Evolutionary conservation across 768 basidiomycete genomes (phyloP).

Genomic region (Bullera alba): DNA sequence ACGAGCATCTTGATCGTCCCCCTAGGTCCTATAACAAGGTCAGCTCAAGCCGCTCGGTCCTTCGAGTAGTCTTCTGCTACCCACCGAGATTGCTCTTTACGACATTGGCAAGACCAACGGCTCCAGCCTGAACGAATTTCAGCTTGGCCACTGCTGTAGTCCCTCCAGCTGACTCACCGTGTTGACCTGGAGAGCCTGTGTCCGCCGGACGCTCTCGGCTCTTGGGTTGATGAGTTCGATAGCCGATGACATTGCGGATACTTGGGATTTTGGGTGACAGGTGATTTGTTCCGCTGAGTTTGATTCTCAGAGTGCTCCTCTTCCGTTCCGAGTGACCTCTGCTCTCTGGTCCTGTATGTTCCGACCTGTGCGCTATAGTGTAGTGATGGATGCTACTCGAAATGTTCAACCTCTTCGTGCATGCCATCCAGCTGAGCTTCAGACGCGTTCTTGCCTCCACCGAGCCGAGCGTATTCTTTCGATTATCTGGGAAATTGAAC

Average conservation of each 20-base stretch:
- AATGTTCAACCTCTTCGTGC: no score
- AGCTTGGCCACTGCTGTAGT: not conserved
- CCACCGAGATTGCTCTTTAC: conserved; percentile 94
- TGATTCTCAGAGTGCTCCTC: no score
- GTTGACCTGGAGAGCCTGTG: conserved; percentile 80
- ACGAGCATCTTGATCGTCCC: conserved; percentile 99
- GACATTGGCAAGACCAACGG: conserved; percentile 93
- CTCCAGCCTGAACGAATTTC: conserved; percentile 58
- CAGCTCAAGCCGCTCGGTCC: conserved; percentile 2
- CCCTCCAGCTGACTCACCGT: conserved; percentile 24
- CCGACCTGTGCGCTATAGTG: no score
- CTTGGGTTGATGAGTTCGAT: conserved; percentile 94
- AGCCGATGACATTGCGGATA: conserved; percentile 32
- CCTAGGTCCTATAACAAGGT: conserved; percentile 62
- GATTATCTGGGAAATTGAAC: no score
- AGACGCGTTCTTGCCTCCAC: no score
- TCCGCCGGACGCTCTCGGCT: conserved; percentile 83
- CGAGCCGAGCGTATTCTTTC: no score
- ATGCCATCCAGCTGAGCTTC: no score
- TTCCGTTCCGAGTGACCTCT: no score
- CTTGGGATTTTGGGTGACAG: not conserved
- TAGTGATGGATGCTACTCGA: no score
- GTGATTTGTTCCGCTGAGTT: not conserved
- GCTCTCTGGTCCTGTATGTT: no score
- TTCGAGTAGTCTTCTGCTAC: conserved; percentile 2